These are phyloP conservation scores for Hippophae rhamnoides DNA, from an alignment of 306 rosid species.

Conservation along the genomic window DNA sequence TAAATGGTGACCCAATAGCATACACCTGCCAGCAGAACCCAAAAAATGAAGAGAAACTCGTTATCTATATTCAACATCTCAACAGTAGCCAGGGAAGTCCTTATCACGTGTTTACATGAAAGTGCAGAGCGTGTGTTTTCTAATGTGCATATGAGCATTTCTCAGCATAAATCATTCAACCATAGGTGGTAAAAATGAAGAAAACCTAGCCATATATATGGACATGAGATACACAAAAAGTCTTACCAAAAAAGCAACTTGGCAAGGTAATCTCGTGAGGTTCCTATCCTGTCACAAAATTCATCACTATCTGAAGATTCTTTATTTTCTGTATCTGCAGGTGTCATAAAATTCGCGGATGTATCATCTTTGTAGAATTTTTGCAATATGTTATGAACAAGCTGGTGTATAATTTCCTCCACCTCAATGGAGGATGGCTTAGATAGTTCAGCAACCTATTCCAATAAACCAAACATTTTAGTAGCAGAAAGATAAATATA, in stretches of 20 bases:
- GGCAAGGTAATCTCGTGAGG: conserved; percentile 91
- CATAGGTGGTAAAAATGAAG: background rate
- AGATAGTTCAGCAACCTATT: conserved; percentile 73
- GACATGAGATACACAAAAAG: conserved; percentile 7
- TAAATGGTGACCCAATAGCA: conserved; percentile 93
- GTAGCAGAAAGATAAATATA: background rate
- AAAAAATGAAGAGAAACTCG: conserved; percentile 1
- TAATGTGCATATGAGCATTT: background rate
- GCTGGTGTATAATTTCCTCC: conserved; percentile 79
- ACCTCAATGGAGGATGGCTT: conserved; percentile 79
- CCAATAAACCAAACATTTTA: conserved; percentile 15
- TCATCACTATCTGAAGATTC: conserved; percentile 35
- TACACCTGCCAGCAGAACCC: conserved; percentile 59
- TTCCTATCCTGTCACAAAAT: conserved; percentile 35
- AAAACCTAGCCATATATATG: conserved; percentile 1
- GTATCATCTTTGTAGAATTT: conserved; percentile 48
- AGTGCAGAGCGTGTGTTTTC: background rate
- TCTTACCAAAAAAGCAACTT: conserved; percentile 95
- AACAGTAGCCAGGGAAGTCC: background rate
- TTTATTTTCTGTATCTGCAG: conserved; percentile 26
- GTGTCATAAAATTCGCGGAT: conserved; percentile 31
- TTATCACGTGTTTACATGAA: background rate
- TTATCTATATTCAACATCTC: background rate
- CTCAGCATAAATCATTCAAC: conserved; percentile 1
- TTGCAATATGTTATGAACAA: conserved; percentile 57